phyloP scores from a whole-genome alignment of 805 yeast genomes.

The Saccharomycopsis guyanensis region DNA sequence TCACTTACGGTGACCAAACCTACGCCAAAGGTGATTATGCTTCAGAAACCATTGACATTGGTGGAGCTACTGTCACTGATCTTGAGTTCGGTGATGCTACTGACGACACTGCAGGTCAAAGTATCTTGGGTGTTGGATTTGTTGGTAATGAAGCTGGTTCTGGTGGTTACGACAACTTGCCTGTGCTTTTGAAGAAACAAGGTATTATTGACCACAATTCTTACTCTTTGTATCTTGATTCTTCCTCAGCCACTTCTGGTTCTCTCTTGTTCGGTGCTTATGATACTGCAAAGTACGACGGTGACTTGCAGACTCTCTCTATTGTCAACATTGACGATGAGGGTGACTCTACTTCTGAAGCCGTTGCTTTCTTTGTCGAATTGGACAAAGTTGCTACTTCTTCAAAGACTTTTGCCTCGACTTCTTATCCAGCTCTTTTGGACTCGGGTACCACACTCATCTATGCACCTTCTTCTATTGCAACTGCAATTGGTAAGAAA shows the following conservation, averaged over 20 bases:
- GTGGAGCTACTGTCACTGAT: conserved; percentile 14
- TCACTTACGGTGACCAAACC: conserved; percentile 41
- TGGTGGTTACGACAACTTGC: conserved; percentile 23
- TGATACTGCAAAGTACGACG: conserved; percentile 42
- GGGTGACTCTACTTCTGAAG: neutral
- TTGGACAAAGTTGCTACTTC: conserved; percentile 22
- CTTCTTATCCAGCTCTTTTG: conserved; percentile 32
- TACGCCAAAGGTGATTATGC: conserved; percentile 42
- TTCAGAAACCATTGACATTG: conserved; percentile 14
- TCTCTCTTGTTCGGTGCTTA: conserved; percentile 48
- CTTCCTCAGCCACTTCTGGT: conserved; percentile 25
- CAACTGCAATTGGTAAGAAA: conserved; percentile 16
- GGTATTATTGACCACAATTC: conserved; percentile 36
- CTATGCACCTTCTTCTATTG: conserved; percentile 36
- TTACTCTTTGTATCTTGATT: conserved; percentile 41
- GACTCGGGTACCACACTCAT: conserved; percentile 51
- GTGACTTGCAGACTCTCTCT: conserved; percentile 31
- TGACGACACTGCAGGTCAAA: conserved; percentile 13
- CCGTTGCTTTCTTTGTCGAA: conserved; percentile 17
- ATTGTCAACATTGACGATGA: conserved; percentile 13
- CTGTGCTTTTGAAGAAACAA: conserved; percentile 28
- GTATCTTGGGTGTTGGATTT: conserved; percentile 17
- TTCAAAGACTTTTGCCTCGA: conserved; percentile 20
- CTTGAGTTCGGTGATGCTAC: conserved; percentile 18
- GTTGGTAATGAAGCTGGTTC: conserved; percentile 13